Evolutionary conservation across 2,329 filamentous ascomycete species (phyloP).

Genomic region (Ophiosphaerella narmari): DNA sequence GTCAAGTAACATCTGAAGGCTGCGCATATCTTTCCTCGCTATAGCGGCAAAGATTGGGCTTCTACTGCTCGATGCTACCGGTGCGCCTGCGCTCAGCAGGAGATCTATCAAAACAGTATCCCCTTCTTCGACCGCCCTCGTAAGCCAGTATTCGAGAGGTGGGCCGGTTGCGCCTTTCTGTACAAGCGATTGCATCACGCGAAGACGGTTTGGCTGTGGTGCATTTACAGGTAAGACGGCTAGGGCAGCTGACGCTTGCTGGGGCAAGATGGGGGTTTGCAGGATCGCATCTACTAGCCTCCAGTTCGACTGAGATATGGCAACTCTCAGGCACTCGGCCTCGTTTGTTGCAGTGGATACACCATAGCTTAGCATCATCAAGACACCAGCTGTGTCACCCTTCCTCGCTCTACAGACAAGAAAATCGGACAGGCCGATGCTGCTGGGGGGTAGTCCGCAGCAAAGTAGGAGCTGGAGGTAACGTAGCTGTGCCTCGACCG

Average conservation of each 20-base stretch:
- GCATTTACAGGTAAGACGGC: constrained; percentile 23
- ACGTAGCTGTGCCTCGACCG: constrained; percentile 29
- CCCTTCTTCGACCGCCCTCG: constrained; percentile 34
- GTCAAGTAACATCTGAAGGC: constrained; percentile 25
- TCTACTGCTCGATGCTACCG: constrained; percentile 23
- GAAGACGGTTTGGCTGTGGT: constrained; percentile 29
- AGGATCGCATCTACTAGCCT: constrained; percentile 32
- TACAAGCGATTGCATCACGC: constrained; percentile 29
- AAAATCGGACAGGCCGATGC: constrained; percentile 31
- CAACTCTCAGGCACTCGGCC: constrained; percentile 35
- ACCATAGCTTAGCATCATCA: constrained; percentile 37
- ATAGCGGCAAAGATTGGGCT: constrained; percentile 30
- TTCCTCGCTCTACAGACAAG: constrained; percentile 35
- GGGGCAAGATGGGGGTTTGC: constrained; percentile 24
- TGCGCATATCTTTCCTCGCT: constrained; percentile 26
- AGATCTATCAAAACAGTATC: constrained; percentile 34
- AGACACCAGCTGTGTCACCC: constrained; percentile 34
- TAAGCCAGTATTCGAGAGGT: constrained; percentile 34
- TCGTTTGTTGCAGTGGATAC: constrained; percentile 35
- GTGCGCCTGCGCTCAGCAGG: constrained; percentile 32
- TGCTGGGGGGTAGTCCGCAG: constrained; percentile 37
- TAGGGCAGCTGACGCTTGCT: constrained; percentile 36
- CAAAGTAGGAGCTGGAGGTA: constrained; percentile 41
- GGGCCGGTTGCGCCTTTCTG: constrained; percentile 34
- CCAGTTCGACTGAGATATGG: constrained; percentile 37